Percentiles rank a stretch among this genome's conserved stretches.
phyloP scores from a whole-genome alignment of 2,329 filamentous ascomycete species.

The Penicillium crustosum region DNA sequence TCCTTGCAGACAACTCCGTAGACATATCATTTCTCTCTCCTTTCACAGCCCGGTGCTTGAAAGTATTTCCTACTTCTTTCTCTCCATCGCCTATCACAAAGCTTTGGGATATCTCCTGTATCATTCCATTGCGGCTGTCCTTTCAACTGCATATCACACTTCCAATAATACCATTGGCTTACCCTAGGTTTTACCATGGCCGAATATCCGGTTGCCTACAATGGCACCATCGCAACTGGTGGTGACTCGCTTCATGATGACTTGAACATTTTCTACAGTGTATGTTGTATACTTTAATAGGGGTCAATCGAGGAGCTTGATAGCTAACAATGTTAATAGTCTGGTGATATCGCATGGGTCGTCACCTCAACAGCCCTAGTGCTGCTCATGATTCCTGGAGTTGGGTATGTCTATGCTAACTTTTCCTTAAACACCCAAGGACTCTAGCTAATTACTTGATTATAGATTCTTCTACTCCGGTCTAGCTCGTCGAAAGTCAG shows the following conservation, averaged over 20 bases:
- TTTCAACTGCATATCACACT: neutral
- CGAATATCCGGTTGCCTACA: slow-evolving; percentile 55
- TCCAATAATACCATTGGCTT: neutral
- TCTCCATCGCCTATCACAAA: neutral
- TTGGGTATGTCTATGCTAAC: slow-evolving; percentile 56
- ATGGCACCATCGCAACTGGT: slow-evolving; percentile 62
- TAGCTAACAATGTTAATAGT: slow-evolving; percentile 47
- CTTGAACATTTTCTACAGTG: slow-evolving; percentile 80
- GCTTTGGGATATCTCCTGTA: neutral
- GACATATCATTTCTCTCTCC: slow-evolving; percentile 22
- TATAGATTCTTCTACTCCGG: slow-evolving; percentile 86
- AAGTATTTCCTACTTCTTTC: slow-evolving; percentile 1
- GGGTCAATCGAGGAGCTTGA: neutral
- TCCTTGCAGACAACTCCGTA: slow-evolving; percentile 25
- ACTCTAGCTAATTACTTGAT: slow-evolving; percentile 10
- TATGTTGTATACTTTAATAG: slow-evolving; percentile 6
- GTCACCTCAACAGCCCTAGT: slow-evolving; percentile 74
- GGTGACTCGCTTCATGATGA: slow-evolving; percentile 67
- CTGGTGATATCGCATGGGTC: slow-evolving; percentile 81
- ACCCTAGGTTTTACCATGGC: slow-evolving; percentile 31
- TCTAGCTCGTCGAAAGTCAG: slow-evolving; percentile 83
- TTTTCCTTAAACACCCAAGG: neutral
- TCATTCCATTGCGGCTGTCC: neutral
- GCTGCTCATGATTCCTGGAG: slow-evolving; percentile 88
- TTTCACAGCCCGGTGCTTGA: neutral